Percentiles rank a stretch among this genome's conserved stretches.
These are phyloP conservation scores for Lasiodiplodia sp. DNA, from an alignment of 2,329 filamentous ascomycete species.

Conservation along the genomic window DNA sequence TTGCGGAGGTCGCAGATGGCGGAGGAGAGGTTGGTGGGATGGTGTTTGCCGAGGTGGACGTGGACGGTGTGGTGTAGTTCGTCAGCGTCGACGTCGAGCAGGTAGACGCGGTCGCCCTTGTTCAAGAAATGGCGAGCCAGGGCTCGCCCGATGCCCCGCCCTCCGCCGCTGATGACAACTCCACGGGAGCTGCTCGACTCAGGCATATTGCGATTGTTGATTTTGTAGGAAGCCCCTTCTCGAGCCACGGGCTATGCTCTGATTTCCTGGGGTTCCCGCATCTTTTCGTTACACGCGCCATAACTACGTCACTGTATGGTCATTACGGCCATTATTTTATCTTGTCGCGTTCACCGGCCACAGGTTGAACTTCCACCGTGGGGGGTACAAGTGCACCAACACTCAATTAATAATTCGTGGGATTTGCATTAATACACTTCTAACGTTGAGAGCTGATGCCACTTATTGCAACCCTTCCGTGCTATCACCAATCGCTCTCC, in stretches of 20 bases:
- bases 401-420: no score
- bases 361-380: no score
- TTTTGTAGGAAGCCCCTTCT: background rate
- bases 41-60: conserved; percentile 40
- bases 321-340: background rate
- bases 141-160: conserved; percentile 57
- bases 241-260: background rate
- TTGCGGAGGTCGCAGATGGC: conserved; percentile 55
- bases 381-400: no score
- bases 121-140: conserved; percentile 52
- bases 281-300: background rate
- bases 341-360: no score
- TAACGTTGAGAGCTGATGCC: no score
- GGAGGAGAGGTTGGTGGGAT: conserved; percentile 43
- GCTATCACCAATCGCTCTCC: background rate
- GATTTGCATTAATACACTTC: no score
- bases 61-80: conserved; percentile 36
- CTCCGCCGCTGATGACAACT: conserved; percentile 52
- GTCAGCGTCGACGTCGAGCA: conserved; percentile 44
- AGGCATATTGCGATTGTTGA: background rate
- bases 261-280: background rate
- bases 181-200: conserved; percentile 31
- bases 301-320: background rate
- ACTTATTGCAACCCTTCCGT: background rate
- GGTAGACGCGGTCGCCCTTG: conserved; percentile 51